Base-by-base conservation (phyloP, 2,329 filamentous ascomycete species). In the Colletotrichum sp. region DNA sequence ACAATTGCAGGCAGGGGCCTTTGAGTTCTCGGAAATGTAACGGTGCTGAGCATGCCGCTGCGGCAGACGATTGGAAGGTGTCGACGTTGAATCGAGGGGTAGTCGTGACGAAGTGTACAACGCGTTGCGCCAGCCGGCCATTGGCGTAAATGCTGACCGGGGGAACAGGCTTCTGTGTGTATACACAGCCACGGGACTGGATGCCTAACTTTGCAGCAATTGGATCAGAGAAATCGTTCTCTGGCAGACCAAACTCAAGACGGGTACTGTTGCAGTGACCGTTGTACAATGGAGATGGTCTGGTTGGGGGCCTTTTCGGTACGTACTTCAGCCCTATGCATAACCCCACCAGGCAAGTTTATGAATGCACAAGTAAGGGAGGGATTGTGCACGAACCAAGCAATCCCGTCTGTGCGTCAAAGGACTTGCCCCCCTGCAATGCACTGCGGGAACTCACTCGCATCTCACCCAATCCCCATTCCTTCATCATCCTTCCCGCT, bases 301-400 rank as follows among this genome's bases (percentile, higher is more conserved):
- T 49, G 12, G 19, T 52, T 72, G 69, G 72, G 52, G 69, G 52
- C 36, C 52, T n/a, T 75, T 62, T 75, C 22, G 62, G 69, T 72
- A 72, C 68, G 72, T 75, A 72, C 3, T 30, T 75, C 72, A 75
- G 72, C 72, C 72, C 62, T 72, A 75, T 30, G 67, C 25, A 32
- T 55, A 27, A 32, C 12, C 16, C 6, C 7, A 34, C 6, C 1
- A 34, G 32, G 32, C 32, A 34, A 34, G 1, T 8, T 29, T 29
- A 8, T 39, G 61, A 39, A 49, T 52, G 15, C 25, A 63, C n/a
- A 30, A 15, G 59, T 6, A 25, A 34, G 9, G 25, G 44, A 8
- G n/a, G n/a, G 44, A 25, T 52, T 52, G 44, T 62, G 59, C 59
- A 63, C 25, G 12, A 29, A 39, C 34, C 66, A 61, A 16, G 1